Base-by-base conservation (phyloP, 202 grass and related monocot genomes). In the Zoysia matrella region DNA sequence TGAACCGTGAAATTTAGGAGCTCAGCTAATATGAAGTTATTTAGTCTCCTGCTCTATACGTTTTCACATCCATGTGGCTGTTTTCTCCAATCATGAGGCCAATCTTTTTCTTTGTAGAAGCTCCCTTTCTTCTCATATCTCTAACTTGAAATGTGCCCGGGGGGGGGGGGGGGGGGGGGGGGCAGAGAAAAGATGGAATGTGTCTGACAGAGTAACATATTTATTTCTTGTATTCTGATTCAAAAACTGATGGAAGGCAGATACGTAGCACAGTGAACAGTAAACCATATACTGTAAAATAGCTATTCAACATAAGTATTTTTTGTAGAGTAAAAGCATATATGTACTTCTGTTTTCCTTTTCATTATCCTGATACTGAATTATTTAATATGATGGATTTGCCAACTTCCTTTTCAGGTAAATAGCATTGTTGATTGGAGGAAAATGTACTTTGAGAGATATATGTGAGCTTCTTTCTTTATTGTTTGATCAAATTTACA, bases 361-460 rank as follows among this genome's bases (percentile, higher is more conserved):
- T 56, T 45, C 58, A 8, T 45, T 56, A 54, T 61, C 2, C 36
- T 41, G 52, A 69, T 78, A 36, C 71, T 74, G 48, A 36, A 68
- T 50, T 73, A 30, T 81, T 69, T n/a, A 77, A 18, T 76, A 7
- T 68, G 15, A 57, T 69, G 52, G 55, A 5, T 57, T 74, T 75
- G 18, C 86, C 81, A 15, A 5, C 39, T 78, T 85, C 5, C 75
- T 85, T 89, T 82, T 30, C 86, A 98, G 92, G 85, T 98, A 70
- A 93, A 95, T 65, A 98, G 92, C 89, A 88, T 98, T 65, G 92
- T 95, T 86, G 91, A 90, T 77, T 98, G 95, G 95, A 90, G 90
- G 79, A 98, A 95, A 71, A 90, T 98, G 87, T 98, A 98, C 80
- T 79, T 65, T 46, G 90, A 91, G 78, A 90, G 85, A 98, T 98